These are phyloP conservation scores for Kwoniella botswanensis DNA, from an alignment of 768 basidiomycete genomes.

Conservation along the genomic window DNA sequence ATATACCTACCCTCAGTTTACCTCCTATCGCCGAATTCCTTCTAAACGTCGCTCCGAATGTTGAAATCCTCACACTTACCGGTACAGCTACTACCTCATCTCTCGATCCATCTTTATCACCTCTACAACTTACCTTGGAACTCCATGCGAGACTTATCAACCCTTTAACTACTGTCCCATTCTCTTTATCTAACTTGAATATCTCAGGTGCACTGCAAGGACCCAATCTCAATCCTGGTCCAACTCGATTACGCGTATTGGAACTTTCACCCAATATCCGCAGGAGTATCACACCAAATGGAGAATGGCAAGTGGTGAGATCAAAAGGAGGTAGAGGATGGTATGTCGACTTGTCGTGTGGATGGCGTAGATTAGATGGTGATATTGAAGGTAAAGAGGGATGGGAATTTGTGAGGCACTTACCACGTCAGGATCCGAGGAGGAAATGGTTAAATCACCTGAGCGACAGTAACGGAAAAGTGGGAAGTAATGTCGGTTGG, in stretches of 20 bases:
- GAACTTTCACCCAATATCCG: slow-evolving; percentile 79
- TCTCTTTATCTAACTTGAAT: slow-evolving; percentile 66
- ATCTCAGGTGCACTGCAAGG: slow-evolving; percentile 33
- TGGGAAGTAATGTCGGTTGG: slow-evolving; percentile 92
- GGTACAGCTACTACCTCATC: slow-evolving; percentile 68
- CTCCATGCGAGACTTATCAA: slow-evolving; percentile 79
- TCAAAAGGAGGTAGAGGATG: slow-evolving; percentile 93
- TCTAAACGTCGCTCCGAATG: slow-evolving; percentile 68
- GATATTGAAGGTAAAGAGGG: slow-evolving; percentile 10
- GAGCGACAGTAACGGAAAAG: slow-evolving; percentile 81
- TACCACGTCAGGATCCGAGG: slow-evolving; percentile 64
- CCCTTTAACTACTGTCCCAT: slow-evolving; percentile 79
- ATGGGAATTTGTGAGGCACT: slow-evolving; percentile 59
- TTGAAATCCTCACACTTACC: slow-evolving; percentile 87
- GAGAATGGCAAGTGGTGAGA: slow-evolving; percentile 81
- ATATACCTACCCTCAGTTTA: slow-evolving; percentile 75
- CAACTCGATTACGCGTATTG: slow-evolving; percentile 79
- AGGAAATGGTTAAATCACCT: slow-evolving; percentile 73
- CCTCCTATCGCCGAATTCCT: slow-evolving; percentile 72
- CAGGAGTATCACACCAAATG: slow-evolving; percentile 67
- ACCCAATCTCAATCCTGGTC: slow-evolving; percentile 59
- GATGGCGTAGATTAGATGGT: slow-evolving; percentile 63
- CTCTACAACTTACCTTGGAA: slow-evolving; percentile 73
- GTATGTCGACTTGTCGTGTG: slow-evolving; percentile 88
- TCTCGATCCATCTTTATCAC: slow-evolving; percentile 60